phyloP scores from a whole-genome alignment of 192 early-diverging fungal genomes.

The Pecoramyces ruminantium region DNA sequence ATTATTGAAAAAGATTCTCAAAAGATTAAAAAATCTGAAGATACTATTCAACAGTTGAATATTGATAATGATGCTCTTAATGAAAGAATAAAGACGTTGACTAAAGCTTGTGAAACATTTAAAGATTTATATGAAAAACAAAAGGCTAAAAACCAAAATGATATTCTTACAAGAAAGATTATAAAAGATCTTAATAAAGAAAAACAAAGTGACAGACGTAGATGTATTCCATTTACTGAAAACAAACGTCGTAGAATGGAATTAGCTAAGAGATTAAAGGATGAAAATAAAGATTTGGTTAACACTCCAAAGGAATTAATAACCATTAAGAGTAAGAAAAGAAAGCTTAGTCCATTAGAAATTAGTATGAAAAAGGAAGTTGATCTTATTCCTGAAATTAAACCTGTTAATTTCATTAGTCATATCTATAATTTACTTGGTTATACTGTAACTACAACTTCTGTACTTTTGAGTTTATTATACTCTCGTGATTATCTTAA shows the following conservation, averaged over 20 bases:
- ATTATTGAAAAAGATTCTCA: background rate
- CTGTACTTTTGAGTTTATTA: background rate
- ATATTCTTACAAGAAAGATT: background rate
- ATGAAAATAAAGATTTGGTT: background rate
- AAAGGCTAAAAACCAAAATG: background rate
- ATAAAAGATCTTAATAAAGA: background rate
- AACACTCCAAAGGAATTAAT: background rate
- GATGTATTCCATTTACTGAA: background rate
- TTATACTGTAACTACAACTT: background rate
- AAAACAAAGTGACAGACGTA: background rate
- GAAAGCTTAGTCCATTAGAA: background rate
- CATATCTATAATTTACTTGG: background rate
- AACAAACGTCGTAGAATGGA: background rate
- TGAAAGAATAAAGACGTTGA: background rate
- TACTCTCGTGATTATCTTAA: background rate
- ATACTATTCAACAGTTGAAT: background rate
- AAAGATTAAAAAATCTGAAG: background rate
- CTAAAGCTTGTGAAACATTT: background rate
- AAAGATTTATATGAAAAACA: background rate
- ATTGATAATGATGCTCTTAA: background rate
- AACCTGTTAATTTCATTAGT: background rate
- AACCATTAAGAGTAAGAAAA: background rate
- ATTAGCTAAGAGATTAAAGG: background rate
- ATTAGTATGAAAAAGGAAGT: background rate
- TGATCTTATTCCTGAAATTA: background rate